phyloP scores from a whole-genome alignment of 257 asterid species.

The Scutellaria barbata region DNA sequence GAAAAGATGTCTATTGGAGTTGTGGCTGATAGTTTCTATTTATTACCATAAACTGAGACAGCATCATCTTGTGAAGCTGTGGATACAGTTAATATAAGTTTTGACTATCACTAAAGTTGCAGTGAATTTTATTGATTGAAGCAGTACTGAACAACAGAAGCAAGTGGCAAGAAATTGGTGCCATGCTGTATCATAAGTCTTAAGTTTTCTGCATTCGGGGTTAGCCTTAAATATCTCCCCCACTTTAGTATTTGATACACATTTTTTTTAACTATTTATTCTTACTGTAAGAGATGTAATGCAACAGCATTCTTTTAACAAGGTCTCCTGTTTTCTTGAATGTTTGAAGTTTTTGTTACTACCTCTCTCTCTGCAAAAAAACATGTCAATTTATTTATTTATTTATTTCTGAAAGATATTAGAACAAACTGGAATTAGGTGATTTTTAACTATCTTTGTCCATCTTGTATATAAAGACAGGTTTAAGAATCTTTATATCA shows the following conservation, averaged over 20 bases:
- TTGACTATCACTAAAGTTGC: slow-evolving; percentile 19
- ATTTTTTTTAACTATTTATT: slow-evolving; percentile 6
- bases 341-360: neutral
- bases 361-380: neutral
- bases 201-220: slow-evolving; percentile 27
- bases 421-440: neutral
- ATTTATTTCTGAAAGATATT: neutral
- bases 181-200: slow-evolving; percentile 27
- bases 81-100: slow-evolving; percentile 16
- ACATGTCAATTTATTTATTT: no score
- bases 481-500: slow-evolving; percentile 11
- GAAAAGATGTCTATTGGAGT: slow-evolving; percentile 22
- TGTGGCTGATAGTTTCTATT: no score
- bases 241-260: slow-evolving; percentile 31
- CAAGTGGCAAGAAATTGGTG: slow-evolving; percentile 12
- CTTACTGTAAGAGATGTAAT: slow-evolving; percentile 28
- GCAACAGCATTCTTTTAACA: slow-evolving; percentile 29
- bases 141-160: slow-evolving; percentile 24
- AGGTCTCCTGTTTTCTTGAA: neutral
- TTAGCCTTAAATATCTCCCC: slow-evolving; percentile 35
- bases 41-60: slow-evolving; percentile 18
- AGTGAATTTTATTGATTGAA: slow-evolving; percentile 11
- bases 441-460: neutral
- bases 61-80: slow-evolving; percentile 35
- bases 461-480: slow-evolving; percentile 4